A percentile compares a stretch with the other conserved stretches of the same genome.
Evolutionary conservation across 345 rosid genomes (phyloP).

Genomic region (Moricandia arvensis): DNA sequence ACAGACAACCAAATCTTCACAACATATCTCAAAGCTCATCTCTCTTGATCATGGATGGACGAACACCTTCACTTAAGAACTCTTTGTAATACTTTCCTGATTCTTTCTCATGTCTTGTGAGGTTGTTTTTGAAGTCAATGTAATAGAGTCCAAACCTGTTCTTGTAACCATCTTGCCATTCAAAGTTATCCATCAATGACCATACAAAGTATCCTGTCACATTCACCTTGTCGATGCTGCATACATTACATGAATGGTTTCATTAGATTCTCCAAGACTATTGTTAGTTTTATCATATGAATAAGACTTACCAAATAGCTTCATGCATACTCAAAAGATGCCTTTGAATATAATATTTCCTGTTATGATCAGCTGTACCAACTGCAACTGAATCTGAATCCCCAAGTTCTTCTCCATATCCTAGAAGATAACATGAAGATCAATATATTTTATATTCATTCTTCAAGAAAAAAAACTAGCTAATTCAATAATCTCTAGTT

Average conservation of each 20-base stretch:
- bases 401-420: constrained; percentile 11
- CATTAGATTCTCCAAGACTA: neutral
- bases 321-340: constrained; percentile 10
- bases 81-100: constrained; percentile 13
- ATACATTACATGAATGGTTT: neutral
- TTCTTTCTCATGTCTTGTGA: constrained; percentile 7
- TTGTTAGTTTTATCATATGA: neutral
- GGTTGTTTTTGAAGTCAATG: constrained; percentile 10
- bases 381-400: neutral
- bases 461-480: neutral
- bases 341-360: constrained; percentile 21
- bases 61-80: constrained; percentile 8
- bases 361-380: constrained; percentile 17
- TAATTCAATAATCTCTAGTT: neutral
- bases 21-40: neutral
- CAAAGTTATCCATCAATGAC: constrained; percentile 26
- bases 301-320: constrained; percentile 27
- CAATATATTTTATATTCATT: neutral
- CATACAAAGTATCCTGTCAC: constrained; percentile 23
- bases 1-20: neutral
- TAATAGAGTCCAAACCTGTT: constrained; percentile 10
- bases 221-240: constrained; percentile 10
- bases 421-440: neutral
- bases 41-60: constrained; percentile 5
- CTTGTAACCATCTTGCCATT: constrained; percentile 22